Base-by-base conservation (phyloP, 2,329 filamentous ascomycete genomes). In the Penicillium concentricum region DNA sequence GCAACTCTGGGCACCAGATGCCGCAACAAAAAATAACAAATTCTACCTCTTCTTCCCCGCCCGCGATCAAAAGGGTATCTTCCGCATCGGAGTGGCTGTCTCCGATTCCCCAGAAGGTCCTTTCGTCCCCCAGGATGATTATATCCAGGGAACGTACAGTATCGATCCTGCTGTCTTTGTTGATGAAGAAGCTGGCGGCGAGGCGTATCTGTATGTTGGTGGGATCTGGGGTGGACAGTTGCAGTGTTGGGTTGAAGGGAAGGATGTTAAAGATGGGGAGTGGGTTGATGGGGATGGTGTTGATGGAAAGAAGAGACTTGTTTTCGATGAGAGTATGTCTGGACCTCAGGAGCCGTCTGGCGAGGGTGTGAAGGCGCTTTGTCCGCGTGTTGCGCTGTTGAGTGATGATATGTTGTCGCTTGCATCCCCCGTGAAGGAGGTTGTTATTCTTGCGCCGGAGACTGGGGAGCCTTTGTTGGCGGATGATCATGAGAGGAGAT, bases 1-100 rank as follows among this genome's bases (percentile, higher is more conserved):
- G 76, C 89, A 93, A 72, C 81, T 92, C 48, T 92, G 89, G 89
- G 89, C 89, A 0, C 89, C 90, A 16, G 89, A 92, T 73, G 88
- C 88, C 2, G 89, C 88, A 1, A 74, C 71, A 66, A 86, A 85
- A 67, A 80, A 88, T 71, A 87, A 83, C 66, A 86, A 86, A 74
- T 92, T 88, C 78, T 90, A 89, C 72, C 81, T 92, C 1, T 90
- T 86, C 77, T 92, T 91, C 78, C 89, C 89, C 0, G 90, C 89
- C 10, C 81, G 89, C 34, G 88, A 91, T 72, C 82, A 86, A 69
- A 73, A 86, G 28, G 84, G 83, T 55, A 77, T 90, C 52, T 92
- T 92, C 78, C 81, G 88, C 46, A 89, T 92, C 63, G 89, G 89
- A 49, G 89, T 91, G 3, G 89, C 89, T 1, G 81, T 83, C 0